Evolutionary conservation across 768 basidiomycete genomes (phyloP).

Genomic region (Phylloporus arenicola): DNA sequence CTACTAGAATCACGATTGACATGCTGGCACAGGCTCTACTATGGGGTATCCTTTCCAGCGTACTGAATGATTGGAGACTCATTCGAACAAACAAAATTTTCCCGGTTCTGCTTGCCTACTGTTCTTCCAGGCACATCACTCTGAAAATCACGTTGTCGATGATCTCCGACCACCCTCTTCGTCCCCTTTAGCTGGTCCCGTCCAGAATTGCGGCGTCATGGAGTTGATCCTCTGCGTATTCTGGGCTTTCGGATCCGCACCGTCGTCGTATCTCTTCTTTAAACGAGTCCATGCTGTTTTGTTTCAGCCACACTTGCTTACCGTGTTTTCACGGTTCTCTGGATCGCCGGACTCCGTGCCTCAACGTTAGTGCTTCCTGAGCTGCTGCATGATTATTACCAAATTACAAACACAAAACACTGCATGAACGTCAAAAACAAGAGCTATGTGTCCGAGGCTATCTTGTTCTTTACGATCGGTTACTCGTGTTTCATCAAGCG

Average conservation of each 20-base stretch:
- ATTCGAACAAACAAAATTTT: conserved; percentile 12
- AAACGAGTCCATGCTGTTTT: conserved; percentile 36
- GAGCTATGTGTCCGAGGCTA: no score
- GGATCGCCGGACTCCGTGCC: conserved; percentile 28
- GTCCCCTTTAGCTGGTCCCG: conserved; percentile 17
- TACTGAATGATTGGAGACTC: conserved; percentile 17
- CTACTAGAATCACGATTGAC: background rate
- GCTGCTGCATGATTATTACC: conserved; percentile 16
- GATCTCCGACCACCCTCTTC: conserved; percentile 1
- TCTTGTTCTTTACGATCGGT: conserved; percentile 30
- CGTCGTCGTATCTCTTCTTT: conserved; percentile 35
- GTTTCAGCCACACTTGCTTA: conserved; percentile 14
- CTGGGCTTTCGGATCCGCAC: conserved; percentile 20
- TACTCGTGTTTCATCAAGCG: conserved; percentile 18
- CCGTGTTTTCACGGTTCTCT: conserved; percentile 26
- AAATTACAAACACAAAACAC: conserved; percentile 31
- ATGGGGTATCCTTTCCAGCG: conserved; percentile 25
- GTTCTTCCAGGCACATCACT: conserved; percentile 17
- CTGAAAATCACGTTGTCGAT: background rate
- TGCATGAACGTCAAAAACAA: no score
- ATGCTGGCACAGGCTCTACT: conserved; percentile 13
- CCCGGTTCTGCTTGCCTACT: conserved; percentile 18
- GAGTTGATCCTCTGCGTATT: conserved; percentile 11
- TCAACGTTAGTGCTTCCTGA: conserved; percentile 26
- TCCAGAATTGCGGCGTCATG: conserved; percentile 16